A percentile compares a stretch with the other conserved stretches of the same genome.
phyloP scores from a whole-genome alignment of 2,329 filamentous ascomycete species.

The Aspergillus neoniger region DNA sequence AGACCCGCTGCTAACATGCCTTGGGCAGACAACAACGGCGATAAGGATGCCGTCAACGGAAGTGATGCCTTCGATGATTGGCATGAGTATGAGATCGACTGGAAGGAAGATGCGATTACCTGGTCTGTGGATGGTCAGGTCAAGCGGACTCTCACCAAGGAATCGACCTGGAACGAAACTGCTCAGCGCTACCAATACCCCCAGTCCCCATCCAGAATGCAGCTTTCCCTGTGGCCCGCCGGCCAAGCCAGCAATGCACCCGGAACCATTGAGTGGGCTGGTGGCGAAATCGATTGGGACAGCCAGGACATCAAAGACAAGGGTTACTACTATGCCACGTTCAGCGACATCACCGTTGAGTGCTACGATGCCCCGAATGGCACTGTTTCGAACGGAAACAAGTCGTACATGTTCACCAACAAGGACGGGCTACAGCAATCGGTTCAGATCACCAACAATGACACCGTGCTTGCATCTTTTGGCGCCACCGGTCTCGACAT shows the following conservation, averaged over 20 bases:
- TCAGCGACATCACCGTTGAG: constrained; percentile 75
- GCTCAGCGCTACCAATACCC: constrained; percentile 82
- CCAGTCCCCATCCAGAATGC: constrained; percentile 85
- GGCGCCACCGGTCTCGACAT: constrained; percentile 79
- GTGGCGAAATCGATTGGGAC: constrained; percentile 86
- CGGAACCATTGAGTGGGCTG: constrained; percentile 90
- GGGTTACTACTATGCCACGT: constrained; percentile 85
- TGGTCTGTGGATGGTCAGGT: constrained; percentile 85
- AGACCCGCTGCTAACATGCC: background rate
- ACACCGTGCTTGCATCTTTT: constrained; percentile 76
- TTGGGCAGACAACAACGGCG: constrained; percentile 68
- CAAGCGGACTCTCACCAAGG: constrained; percentile 68
- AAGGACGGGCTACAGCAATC: constrained; percentile 70
- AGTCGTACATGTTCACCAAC: constrained; percentile 75
- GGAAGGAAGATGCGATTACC: constrained; percentile 80
- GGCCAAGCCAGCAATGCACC: constrained; percentile 75
- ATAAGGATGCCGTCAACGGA: constrained; percentile 62
- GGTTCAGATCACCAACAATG: constrained; percentile 72
- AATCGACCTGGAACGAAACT: constrained; percentile 82
- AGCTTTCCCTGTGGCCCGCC: constrained; percentile 95
- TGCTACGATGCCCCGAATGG: constrained; percentile 84
- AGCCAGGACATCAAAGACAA: constrained; percentile 74
- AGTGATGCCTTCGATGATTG: constrained; percentile 72
- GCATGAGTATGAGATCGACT: constrained; percentile 92
- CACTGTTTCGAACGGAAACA: constrained; percentile 59